These are phyloP conservation scores for Usnea hakonensis DNA, from an alignment of 495 filamentous ascomycete genomes.

Conservation along the genomic window DNA sequence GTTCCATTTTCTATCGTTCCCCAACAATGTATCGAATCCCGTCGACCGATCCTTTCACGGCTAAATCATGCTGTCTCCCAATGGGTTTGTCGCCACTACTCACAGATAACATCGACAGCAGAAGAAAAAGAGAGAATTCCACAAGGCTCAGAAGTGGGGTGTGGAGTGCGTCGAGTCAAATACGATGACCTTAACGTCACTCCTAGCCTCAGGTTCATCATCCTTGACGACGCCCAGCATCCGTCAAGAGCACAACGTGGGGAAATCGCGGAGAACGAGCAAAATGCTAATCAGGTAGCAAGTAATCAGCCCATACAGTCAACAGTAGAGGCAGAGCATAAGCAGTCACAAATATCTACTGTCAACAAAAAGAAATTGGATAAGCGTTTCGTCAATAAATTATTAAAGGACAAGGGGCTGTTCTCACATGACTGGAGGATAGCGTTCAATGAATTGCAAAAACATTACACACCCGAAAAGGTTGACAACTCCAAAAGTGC, in stretches of 20 bases:
- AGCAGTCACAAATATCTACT: background rate
- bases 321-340: background rate
- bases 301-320: background rate
- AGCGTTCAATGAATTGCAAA: slow-evolving; percentile 8
- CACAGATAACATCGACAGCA: background rate
- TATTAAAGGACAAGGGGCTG: slow-evolving; percentile 13
- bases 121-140: background rate
- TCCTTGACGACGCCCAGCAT: background rate
- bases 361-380: slow-evolving; percentile 8
- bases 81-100: background rate
- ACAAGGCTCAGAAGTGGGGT: background rate
- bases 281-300: background rate
- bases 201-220: background rate
- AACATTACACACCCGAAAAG: background rate
- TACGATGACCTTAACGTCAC: background rate
- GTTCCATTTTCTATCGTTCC: background rate
- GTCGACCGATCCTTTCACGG: background rate
- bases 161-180: background rate
- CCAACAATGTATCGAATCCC: background rate
- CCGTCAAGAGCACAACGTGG: background rate
- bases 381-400: slow-evolving; percentile 16
- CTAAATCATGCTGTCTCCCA: background rate
- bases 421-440: slow-evolving; percentile 20
- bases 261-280: background rate
- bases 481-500: background rate